Percentiles rank a stretch among this genome's conserved stretches.
Conservation (phyloP, 495 filamentous ascomycete species). For the Penicillium angulare region DNA sequence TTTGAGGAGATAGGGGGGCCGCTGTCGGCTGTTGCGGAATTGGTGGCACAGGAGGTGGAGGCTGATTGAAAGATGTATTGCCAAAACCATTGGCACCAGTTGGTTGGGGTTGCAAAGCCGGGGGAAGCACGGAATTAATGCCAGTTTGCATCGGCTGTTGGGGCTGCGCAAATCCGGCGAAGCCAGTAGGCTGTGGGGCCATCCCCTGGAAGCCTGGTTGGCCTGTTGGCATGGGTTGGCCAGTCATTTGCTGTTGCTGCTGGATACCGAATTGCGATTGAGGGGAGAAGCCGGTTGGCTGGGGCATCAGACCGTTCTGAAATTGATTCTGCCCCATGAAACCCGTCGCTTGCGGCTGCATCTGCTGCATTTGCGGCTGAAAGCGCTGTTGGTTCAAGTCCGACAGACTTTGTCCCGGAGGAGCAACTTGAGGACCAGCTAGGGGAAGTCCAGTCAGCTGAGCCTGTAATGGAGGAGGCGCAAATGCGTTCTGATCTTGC, state of each 20-base stretch:
- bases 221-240: slow-evolving; percentile 8
- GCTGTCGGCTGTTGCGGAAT: slow-evolving; percentile 52
- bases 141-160: slow-evolving; percentile 52
- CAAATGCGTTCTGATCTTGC: slow-evolving; percentile 70
- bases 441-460: slow-evolving; percentile 75
- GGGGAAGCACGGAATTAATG: slow-evolving; percentile 45
- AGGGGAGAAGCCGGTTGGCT: slow-evolving; percentile 52
- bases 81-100: slow-evolving; percentile 61
- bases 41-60: slow-evolving; percentile 40
- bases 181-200: slow-evolving; percentile 67
- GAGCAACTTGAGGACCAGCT: slow-evolving; percentile 53
- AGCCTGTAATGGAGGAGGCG: slow-evolving; percentile 72
- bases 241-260: slow-evolving; percentile 45
- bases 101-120: slow-evolving; percentile 46
- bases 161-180: slow-evolving; percentile 42
- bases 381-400: slow-evolving; percentile 69
- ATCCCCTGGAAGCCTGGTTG: slow-evolving; percentile 57
- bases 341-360: slow-evolving; percentile 55
- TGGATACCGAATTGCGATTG: slow-evolving; percentile 53
- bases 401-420: slow-evolving; percentile 72
- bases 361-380: slow-evolving; percentile 47
- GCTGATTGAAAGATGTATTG: slow-evolving; percentile 36
- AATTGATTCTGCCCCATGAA: slow-evolving; percentile 55
- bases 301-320: slow-evolving; percentile 47
- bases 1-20: slow-evolving; percentile 72